These are phyloP conservation scores for Plasmodium cynomolgi DNA, from an alignment of 169 alveolate genomes.

Conservation along the genomic window DNA sequence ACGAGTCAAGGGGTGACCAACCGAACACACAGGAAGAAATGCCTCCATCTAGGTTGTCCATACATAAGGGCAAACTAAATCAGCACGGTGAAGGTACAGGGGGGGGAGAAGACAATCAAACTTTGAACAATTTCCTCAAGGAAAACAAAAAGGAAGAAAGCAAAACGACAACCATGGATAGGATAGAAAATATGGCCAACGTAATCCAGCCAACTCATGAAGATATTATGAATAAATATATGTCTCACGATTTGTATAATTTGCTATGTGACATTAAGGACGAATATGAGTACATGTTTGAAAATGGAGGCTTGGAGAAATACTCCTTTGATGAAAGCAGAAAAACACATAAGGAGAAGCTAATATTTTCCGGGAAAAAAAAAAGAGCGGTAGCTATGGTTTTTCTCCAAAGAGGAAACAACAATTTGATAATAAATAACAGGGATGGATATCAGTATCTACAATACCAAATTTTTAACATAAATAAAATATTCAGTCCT, in stretches of 20 bases:
- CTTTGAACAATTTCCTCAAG: conserved; percentile 17
- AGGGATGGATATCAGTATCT: conserved; percentile 86
- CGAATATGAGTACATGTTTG: conserved; percentile 66
- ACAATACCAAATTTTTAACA: conserved; percentile 77
- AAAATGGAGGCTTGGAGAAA: conserved; percentile 54
- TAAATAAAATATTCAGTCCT: conserved; percentile 82
- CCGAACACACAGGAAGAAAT: neutral
- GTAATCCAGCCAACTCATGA: conserved; percentile 22
- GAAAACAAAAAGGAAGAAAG: conserved; percentile 26
- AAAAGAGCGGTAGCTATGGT: conserved; percentile 80
- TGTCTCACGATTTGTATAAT: conserved; percentile 45
- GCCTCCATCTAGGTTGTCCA: neutral
- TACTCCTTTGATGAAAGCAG: conserved; percentile 56
- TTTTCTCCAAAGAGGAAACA: conserved; percentile 86
- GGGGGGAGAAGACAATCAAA: neutral
- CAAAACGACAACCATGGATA: neutral
- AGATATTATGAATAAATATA: conserved; percentile 41
- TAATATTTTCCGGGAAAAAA: conserved; percentile 55
- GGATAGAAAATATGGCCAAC: conserved; percentile 15
- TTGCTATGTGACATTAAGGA: conserved; percentile 54
- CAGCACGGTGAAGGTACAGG: neutral
- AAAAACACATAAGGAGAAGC: conserved; percentile 47
- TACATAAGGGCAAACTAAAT: conserved; percentile 8
- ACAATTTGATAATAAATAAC: conserved; percentile 81
- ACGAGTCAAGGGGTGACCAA: neutral